Evolutionary conservation across 352 stramenopile genomes (phyloP), one percentile per base, ranked within the genome.

Genomic region (Stramenopiles sp.): DNA sequence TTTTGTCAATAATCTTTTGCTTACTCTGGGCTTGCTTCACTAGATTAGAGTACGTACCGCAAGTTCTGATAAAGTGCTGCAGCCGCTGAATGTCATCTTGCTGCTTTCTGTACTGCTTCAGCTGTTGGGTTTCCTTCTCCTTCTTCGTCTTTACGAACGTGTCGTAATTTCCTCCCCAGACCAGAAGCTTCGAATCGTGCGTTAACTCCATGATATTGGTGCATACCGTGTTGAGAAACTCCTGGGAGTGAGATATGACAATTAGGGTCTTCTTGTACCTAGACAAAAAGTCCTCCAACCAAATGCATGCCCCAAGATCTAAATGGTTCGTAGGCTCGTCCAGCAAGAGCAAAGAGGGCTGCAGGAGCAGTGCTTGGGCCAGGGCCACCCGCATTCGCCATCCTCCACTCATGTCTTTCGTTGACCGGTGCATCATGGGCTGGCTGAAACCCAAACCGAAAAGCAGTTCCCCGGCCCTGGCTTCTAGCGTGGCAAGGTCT

Each of bases 131-230:
- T 79, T 98, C 92, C 81, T 96, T 92, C 77, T 98, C 93, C 69
- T 86, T 85, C 74, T 91, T 89, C 25, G 91, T 98, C 82, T 96
- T 89, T 77, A 97, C 85, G 84, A 96, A 99, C 80, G 90, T 92
- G 83, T 98, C 93, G 84, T 98, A 99, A 82, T 99, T 98, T 81
- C 94, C 94, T 63, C 87, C 83, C 83, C 97, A 99, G 83, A 97
- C 98, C 77, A 91, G 84, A n/a, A 99, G 85, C 80, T 96, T 95
- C 74, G 89, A 88, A 73, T 89, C 83, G 68, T 84, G 83, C n/a
- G 83, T 92, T 68, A 98, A 89, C 63, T 98, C 90, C 53, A 98
- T 94, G 73, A 97, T 97, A 83, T 98, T 96, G 25, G 94, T 98
- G 78, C 92, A 98, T 69, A 98, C 94, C 77, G 93, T 91, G 83